Conservation (phyloP, 2,329 filamentous ascomycete genomes). For the Pezicula rhizophila region DNA sequence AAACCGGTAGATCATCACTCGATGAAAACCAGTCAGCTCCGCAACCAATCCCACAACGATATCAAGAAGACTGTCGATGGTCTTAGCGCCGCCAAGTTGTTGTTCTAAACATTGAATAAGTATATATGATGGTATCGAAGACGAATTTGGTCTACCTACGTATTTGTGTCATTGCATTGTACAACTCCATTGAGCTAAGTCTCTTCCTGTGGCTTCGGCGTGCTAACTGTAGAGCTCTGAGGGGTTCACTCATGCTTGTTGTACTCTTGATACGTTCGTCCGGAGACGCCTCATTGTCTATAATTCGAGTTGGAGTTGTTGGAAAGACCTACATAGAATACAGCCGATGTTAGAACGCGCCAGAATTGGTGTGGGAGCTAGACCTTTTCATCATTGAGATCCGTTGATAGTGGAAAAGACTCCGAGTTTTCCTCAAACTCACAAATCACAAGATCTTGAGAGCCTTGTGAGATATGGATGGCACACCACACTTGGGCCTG, state of each 20-base stretch:
- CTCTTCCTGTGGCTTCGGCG: conserved; percentile 8
- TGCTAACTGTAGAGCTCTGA: conserved; percentile 11
- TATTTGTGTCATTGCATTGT: conserved; percentile 16
- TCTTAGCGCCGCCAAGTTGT: conserved; percentile 11
- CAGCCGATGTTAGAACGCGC: not conserved
- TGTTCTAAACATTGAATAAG: conserved; percentile 1
- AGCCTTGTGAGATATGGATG: conserved; percentile 1
- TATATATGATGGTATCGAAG: too few relatives aligned
- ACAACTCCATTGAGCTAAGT: conserved; percentile 17
- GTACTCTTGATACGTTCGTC: conserved; percentile 10
- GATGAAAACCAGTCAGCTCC: conserved; percentile 16
- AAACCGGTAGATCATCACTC: conserved; percentile 17
- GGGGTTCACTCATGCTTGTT: conserved; percentile 10
- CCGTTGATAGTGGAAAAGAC: conserved; percentile 6
- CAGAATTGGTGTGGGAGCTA: conserved; percentile 5
- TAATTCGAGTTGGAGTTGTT: conserved; percentile 5
- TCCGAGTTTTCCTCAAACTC: conserved; percentile 17
- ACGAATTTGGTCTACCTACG: not conserved
- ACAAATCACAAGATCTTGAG: conserved; percentile 13
- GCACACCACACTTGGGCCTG: conserved; percentile 14
- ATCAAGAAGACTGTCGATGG: conserved; percentile 11
- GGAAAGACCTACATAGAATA: conserved; percentile 5
- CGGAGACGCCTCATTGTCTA: conserved; percentile 8
- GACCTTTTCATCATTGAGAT: conserved; percentile 4
- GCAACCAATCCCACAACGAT: conserved; percentile 17